Conservation (phyloP, 2,329 filamentous ascomycete genomes). For the Apiospora malaysiana region DNA sequence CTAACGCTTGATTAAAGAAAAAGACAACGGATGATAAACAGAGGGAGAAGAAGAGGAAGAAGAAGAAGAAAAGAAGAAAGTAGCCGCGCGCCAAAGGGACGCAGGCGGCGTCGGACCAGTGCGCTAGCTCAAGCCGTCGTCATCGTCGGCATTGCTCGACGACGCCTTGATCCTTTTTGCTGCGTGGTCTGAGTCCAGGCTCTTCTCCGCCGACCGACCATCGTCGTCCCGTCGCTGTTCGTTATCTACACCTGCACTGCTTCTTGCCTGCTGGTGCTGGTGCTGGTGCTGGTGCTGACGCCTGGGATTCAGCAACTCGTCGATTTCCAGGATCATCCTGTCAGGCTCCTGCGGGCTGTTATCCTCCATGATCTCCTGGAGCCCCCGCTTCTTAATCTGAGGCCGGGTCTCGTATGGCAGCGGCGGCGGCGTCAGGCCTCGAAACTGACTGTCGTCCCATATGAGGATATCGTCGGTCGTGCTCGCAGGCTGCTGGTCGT, state of each 20-base stretch:
- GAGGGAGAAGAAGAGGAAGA: background rate
- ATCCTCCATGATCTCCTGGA: conserved; percentile 34
- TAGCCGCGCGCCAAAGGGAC: background rate
- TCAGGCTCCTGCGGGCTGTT: conserved; percentile 36
- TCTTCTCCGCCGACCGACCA: background rate
- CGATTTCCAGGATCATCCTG: conserved; percentile 37
- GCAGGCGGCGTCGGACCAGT: background rate
- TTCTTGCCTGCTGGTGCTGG: background rate
- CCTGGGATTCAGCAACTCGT: conserved; percentile 28
- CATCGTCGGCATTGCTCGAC: background rate
- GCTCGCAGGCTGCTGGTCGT: conserved; percentile 7
- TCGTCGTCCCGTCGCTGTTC: background rate
- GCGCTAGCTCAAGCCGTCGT: conserved; percentile 8
- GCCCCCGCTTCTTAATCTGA: conserved; percentile 31
- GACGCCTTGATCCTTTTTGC: conserved; percentile 11
- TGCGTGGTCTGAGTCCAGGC: background rate
- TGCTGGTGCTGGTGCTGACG: background rate
- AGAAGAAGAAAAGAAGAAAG: background rate
- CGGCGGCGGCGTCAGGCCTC: conserved; percentile 30
- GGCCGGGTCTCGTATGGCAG: conserved; percentile 28
- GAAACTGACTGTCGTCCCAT: conserved; percentile 29
- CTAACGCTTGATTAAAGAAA: background rate
- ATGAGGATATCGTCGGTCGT: conserved; percentile 22
- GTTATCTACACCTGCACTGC: background rate
- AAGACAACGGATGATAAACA: background rate